Conservation (phyloP, 257 asterid genomes). For the Capsicum rhomboideum region DNA sequence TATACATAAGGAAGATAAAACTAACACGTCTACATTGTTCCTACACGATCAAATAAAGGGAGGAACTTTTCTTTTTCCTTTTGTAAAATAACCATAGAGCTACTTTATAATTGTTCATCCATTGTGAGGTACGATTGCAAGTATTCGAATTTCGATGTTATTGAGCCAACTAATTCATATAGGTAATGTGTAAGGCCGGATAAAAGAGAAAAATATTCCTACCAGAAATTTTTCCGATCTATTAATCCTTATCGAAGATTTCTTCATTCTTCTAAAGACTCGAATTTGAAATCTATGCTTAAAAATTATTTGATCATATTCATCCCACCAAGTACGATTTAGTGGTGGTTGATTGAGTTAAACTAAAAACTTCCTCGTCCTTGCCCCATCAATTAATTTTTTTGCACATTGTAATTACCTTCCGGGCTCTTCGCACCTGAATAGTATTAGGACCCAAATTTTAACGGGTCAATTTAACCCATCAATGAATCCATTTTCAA, state of each 20-base stretch:
- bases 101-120: background rate
- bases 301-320: background rate
- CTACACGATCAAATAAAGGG: no score
- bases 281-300: background rate
- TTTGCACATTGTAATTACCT: no score
- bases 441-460: no score
- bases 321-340: background rate
- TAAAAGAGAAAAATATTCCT: background rate
- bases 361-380: background rate
- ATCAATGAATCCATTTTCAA: no score
- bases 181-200: background rate
- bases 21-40: background rate
- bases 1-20: background rate
- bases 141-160: background rate
- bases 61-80: background rate
- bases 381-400: no score
- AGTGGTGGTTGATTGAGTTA: background rate
- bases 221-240: background rate
- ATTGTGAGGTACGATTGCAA: background rate
- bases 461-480: no score
- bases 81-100: background rate
- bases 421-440: no score
- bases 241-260: background rate
- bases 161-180: background rate
- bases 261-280: fast-evolving